Evolutionary conservation across 2,329 filamentous ascomycete genomes (phyloP), one percentile per base, ranked within the genome.

Genomic region (Elsinoe necatrix): DNA sequence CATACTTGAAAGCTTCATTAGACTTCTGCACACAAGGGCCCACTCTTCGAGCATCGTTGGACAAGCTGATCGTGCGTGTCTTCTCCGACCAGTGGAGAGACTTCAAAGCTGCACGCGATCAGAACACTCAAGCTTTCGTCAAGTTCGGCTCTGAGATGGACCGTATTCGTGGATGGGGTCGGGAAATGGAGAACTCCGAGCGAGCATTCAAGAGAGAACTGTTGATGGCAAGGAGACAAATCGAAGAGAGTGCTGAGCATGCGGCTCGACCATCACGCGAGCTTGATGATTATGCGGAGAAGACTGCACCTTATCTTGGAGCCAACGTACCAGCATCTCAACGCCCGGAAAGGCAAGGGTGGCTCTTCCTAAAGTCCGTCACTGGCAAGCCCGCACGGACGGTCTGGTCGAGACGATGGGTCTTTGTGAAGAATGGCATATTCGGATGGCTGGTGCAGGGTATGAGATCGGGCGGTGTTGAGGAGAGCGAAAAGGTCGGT

Each of bases 401-500:
- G n/a, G 80, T 82, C 39, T 98, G 93, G 93, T 80, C 89, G 23
- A 82, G 89, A 59, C 81, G 92, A 55, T 98, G 93, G 93, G 95
- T 93, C 67, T 97, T 95, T 69, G 86, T 95, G 63, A 91, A 92
- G 61, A 86, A 95, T 66, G 92, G 93, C 37, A 93, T 97, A 58
- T 97, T 98, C 70, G 93, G 93, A 20, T 97, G 90, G 83, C 78
- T 98, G 4, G 81, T 93, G 18, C 90, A 95, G 65, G 87, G 88
- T 2, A 76, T 83, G 0, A 83, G 91, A 58, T 84, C 83, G 43
- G 84, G 84, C 43, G 92, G 90, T 31, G 93, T 98, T 20, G 83
- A 97, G 63, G 92, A 97, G 69, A 95, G 90, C 47, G 93, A 98
- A 65, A 90, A 95, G 72, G 95, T 95, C 59, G 93, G 93, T 39